A percentile compares a stretch with the other conserved stretches of the same genome.
Conservation (phyloP, 2,329 filamentous ascomycete genomes). For the Neopestalotiopsis sp. region DNA sequence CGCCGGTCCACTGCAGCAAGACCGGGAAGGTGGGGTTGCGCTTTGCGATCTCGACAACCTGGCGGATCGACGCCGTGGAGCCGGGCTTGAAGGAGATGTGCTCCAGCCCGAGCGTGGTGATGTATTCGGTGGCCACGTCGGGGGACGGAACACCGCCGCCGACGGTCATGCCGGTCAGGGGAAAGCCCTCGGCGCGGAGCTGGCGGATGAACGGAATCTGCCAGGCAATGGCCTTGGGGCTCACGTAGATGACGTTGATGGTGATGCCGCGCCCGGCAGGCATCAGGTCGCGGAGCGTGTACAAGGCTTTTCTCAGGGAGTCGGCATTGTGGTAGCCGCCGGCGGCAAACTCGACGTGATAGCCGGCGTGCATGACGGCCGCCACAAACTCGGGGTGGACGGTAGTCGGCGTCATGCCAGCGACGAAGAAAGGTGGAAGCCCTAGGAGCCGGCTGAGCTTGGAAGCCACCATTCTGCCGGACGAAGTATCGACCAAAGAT, state of each 20-base stretch:
- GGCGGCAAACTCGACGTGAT: conserved; percentile 40
- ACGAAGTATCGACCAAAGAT: conserved; percentile 24
- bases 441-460: conserved; percentile 50
- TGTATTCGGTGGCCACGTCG: conserved; percentile 52
- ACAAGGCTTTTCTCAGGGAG: conserved; percentile 49
- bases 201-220: conserved; percentile 55
- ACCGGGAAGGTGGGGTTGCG: conserved; percentile 49
- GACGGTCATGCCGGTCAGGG: conserved; percentile 51
- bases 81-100: conserved; percentile 54
- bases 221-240: conserved; percentile 55
- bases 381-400: conserved; percentile 55
- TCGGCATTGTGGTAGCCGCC: conserved; percentile 54
- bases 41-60: conserved; percentile 51
- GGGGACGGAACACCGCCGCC: conserved; percentile 53
- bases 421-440: conserved; percentile 50
- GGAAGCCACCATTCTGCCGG: conserved; percentile 28
- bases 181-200: conserved; percentile 48
- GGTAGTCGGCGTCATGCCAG: conserved; percentile 53
- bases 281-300: conserved; percentile 46
- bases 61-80: conserved; percentile 47
- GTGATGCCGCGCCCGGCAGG: conserved; percentile 55
- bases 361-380: conserved; percentile 57
- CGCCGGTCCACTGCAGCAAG: conserved; percentile 54
- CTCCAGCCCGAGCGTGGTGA: conserved; percentile 47
- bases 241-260: conserved; percentile 59